Evolutionary conservation across 2,329 filamentous ascomycete genomes (phyloP).

Genomic region (Aspergillus pseudotamarii): DNA sequence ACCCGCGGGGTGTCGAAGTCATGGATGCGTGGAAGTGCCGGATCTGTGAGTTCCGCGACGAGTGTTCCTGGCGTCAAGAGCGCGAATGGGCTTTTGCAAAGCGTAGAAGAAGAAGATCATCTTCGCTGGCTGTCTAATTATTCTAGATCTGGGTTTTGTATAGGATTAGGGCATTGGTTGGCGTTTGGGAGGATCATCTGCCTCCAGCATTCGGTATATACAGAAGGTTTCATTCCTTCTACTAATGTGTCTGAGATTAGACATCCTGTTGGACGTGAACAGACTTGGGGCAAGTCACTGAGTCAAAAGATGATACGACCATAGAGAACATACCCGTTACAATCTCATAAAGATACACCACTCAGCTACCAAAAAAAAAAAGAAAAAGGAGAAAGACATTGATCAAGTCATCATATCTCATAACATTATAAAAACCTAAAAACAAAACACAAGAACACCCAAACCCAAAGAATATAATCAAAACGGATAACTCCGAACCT

Average conservation of each 20-base stretch:
- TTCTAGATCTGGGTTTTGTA: background rate
- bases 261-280: background rate
- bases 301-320: background rate
- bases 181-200: background rate
- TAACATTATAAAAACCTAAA: background rate
- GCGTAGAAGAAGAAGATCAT: conserved; percentile 33
- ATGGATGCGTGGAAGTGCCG: conserved; percentile 89
- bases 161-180: background rate
- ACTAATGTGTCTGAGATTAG: background rate
- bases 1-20: conserved; percentile 73
- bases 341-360: background rate
- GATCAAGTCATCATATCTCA: background rate
- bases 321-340: background rate
- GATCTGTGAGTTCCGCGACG: conserved; percentile 78
- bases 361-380: background rate
- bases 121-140: background rate
- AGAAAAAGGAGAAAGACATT: background rate
- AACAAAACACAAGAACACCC: background rate
- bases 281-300: background rate
- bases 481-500: conserved; percentile 65
- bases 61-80: conserved; percentile 74
- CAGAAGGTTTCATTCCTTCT: background rate
- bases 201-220: background rate
- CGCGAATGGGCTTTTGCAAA: conserved; percentile 63
- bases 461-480: conserved; percentile 19